These are phyloP conservation scores for Apiotrichum akiyoshidainum DNA, from an alignment of 1,284 basidiomycete species.

Conservation along the genomic window DNA sequence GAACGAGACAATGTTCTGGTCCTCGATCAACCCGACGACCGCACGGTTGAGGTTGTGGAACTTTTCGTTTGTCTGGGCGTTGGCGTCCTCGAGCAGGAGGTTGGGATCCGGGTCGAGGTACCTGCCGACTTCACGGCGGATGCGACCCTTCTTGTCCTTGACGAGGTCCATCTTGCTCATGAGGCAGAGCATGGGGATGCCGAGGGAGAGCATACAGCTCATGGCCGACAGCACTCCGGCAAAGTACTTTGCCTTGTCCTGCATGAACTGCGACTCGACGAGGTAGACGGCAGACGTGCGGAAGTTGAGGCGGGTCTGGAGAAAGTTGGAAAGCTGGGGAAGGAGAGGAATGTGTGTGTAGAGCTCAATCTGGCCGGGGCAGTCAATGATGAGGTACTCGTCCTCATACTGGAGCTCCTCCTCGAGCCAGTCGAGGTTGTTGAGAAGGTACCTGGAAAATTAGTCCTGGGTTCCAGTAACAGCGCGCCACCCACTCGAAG, in stretches of 20 bases:
- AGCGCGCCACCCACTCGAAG: slow-evolving; percentile 80
- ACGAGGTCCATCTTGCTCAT: slow-evolving; percentile 99
- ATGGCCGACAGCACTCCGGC: slow-evolving; percentile 97
- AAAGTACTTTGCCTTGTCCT: slow-evolving; percentile 98
- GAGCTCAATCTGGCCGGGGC: slow-evolving; percentile 97
- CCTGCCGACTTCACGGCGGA: slow-evolving; percentile 71
- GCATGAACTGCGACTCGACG: slow-evolving; percentile 97
- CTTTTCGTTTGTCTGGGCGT: slow-evolving; percentile 68
- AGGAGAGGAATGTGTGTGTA: slow-evolving; percentile 98
- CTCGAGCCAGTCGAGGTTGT: slow-evolving; percentile 99
- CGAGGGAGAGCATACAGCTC: slow-evolving; percentile 98
- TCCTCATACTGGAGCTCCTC: slow-evolving; percentile 92
- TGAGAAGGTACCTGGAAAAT: slow-evolving; percentile 74
- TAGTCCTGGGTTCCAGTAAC: neutral
- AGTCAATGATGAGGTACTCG: slow-evolving; percentile 97
- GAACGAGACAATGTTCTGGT: slow-evolving; percentile 96
- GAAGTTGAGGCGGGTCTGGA: slow-evolving; percentile 62
- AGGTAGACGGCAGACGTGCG: slow-evolving; percentile 82
- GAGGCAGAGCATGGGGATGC: slow-evolving; percentile 93
- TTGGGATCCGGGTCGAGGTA: slow-evolving; percentile 97
- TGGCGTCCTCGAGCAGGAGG: slow-evolving; percentile 68
- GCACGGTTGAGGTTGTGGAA: slow-evolving; percentile 94
- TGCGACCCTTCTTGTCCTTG: slow-evolving; percentile 68
- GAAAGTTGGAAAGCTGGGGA: slow-evolving; percentile 72
- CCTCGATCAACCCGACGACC: slow-evolving; percentile 84